Evolutionary conservation across 768 basidiomycete species (phyloP), one percentile per base, ranked within the genome.

Genomic region (Phanerodontia chrysosporium): DNA sequence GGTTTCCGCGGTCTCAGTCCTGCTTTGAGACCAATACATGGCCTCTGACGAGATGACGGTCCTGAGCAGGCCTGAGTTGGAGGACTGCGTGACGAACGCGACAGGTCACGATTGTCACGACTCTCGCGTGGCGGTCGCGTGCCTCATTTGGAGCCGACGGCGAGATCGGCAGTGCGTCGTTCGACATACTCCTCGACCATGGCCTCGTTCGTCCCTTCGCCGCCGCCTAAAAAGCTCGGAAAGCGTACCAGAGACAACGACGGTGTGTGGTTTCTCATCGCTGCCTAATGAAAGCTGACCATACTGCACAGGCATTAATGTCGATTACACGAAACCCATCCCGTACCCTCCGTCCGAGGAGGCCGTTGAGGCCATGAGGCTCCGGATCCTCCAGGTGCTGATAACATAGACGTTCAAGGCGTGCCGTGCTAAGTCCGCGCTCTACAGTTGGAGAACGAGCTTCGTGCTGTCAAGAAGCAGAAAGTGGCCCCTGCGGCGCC

Each of bases 321-420:
- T 46, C 14, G 56, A 61, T 30, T 39, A 57, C 9, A 53, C 60
- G 10, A 56, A 61, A 44, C 60, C 55, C 8, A 32, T 61, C 22
- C 60, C 51, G 16, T 51, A 51, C 29, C 60, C 60, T 1, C 25
- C 46, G 8, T 28, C 60, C 16, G 36, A 49, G 49, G 60, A 56
- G 28, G 55, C 57, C 18, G 55, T 61, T 4, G 60, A 61, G 45
- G 55, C 60, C 14, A 52, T 61, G 60, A 30, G 60, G 28, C 49
- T 51, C n/a, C 22, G 60, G n/a, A 52, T 61, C 24, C 44, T 61
- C 7, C 55, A 57, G 55, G 60, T 61, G 14, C 44, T n/a, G n/a
- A n/a, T n/a, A n/a, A n/a, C n/a, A n/a, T n/a, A n/a, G 60, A 32
- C n/a, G 3, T 5, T 16, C 18, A 21, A 13, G 5, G 28, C 30